phyloP scores from a whole-genome alignment of 345 rosid genomes.

The Linum trigynum region DNA sequence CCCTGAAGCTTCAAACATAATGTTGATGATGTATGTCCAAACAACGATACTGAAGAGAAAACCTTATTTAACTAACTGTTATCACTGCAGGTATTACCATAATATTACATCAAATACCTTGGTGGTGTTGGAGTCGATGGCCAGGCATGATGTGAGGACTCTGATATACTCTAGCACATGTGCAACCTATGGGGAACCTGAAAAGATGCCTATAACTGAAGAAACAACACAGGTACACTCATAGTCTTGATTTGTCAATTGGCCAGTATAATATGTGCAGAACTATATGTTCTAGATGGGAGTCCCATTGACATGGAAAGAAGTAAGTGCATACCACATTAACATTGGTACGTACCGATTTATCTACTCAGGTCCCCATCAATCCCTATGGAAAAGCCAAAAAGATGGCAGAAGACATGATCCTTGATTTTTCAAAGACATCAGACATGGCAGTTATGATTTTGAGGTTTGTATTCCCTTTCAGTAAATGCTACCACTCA shows the following conservation, averaged over 20 bases:
- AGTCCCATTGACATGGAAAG: background rate
- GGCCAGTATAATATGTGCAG: background rate
- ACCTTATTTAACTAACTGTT: background rate
- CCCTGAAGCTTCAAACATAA: no score
- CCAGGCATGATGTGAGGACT: conserved; percentile 68
- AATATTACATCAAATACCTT: conserved; percentile 94
- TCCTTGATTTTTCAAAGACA: conserved; percentile 79
- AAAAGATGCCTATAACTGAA: conserved; percentile 91
- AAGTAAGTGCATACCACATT: background rate
- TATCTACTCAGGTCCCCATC: conserved; percentile 52
- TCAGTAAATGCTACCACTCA: no score
- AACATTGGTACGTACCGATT: background rate
- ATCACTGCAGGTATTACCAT: conserved; percentile 67
- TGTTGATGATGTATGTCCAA: no score
- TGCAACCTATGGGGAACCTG: conserved; percentile 98
- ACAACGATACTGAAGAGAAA: background rate
- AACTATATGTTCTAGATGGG: background rate
- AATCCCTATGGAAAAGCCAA: conserved; percentile 98
- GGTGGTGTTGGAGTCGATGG: conserved; percentile 80
- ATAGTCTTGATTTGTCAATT: background rate
- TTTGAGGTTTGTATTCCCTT: conserved; percentile 45
- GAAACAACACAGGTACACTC: conserved; percentile 65
- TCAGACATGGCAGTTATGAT: conserved; percentile 93
- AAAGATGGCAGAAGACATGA: conserved; percentile 98
- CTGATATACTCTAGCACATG: conserved; percentile 97